These are phyloP conservation scores for Venturiaceae sp. DNA, from an alignment of 2,329 filamentous ascomycete species.

Conservation along the genomic window DNA sequence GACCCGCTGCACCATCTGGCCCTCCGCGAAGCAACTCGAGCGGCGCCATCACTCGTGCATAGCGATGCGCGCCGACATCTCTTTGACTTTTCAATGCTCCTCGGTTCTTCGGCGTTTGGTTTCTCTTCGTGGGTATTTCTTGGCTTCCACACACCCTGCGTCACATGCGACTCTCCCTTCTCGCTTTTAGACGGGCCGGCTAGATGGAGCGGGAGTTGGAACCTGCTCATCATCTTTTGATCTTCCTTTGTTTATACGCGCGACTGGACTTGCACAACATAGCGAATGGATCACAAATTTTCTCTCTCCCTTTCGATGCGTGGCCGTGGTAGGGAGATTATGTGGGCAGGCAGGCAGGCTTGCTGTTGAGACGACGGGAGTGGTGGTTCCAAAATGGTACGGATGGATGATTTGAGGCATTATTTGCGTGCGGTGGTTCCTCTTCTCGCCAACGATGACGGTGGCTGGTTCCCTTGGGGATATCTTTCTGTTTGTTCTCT, in stretches of 20 bases:
- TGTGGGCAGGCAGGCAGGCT: neutral
- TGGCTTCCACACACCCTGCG: neutral
- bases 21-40: neutral
- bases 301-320: neutral
- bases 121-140: neutral
- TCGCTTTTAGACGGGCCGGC: neutral
- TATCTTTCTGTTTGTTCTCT: neutral
- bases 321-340: neutral
- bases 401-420: neutral
- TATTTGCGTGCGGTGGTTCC: neutral
- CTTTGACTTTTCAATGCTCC: neutral
- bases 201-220: neutral
- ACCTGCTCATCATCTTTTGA: neutral
- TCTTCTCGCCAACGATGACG: neutral
- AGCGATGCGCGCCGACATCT: neutral
- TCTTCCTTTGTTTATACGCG: neutral
- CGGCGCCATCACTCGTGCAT: neutral
- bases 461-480: neutral
- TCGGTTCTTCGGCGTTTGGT: neutral
- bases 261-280: neutral
- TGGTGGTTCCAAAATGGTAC: neutral
- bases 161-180: neutral
- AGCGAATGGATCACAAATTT: neutral
- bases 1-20: conserved; percentile 13
- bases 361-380: neutral